Percentiles rank a stretch among this genome's conserved stretches.
These are phyloP conservation scores for Penicillium goetzii DNA, from an alignment of 495 filamentous ascomycete species.

Conservation along the genomic window DNA sequence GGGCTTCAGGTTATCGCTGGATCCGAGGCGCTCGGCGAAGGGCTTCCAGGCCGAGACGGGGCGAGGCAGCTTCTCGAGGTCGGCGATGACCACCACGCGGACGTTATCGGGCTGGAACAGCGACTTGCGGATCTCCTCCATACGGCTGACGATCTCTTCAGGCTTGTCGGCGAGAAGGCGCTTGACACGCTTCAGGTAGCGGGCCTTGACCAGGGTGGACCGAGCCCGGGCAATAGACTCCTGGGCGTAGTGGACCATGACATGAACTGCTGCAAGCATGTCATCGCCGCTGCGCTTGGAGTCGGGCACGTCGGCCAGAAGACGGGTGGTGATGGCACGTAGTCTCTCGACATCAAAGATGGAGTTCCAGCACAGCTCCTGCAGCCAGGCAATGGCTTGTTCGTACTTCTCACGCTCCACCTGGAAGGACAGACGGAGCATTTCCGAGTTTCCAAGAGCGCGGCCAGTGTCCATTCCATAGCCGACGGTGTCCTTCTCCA, in stretches of 20 bases:
- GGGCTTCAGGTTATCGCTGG: constrained; percentile 54
- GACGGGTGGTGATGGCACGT: constrained; percentile 79
- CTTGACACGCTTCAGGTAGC: constrained; percentile 84
- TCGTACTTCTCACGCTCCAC: constrained; percentile 88
- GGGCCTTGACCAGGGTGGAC: constrained; percentile 81
- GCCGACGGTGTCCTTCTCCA: constrained; percentile 88
- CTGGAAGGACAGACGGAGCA: constrained; percentile 78
- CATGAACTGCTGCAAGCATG: constrained; percentile 69
- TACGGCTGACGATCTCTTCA: constrained; percentile 67
- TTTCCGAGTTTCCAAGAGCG: constrained; percentile 74
- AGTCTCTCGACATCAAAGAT: constrained; percentile 85
- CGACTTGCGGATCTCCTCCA: constrained; percentile 72
- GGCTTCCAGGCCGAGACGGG: constrained; percentile 85
- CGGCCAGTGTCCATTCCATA: constrained; percentile 71
- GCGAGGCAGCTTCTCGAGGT: constrained; percentile 72
- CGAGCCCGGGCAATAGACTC: constrained; percentile 76
- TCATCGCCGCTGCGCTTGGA: constrained; percentile 84
- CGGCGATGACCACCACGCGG: constrained; percentile 78
- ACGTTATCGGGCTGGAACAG: constrained; percentile 84
- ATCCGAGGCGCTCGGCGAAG: constrained; percentile 56
- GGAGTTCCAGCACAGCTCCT: constrained; percentile 81
- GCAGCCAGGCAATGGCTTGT: constrained; percentile 80
- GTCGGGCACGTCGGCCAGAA: constrained; percentile 91
- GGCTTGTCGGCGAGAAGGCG: constrained; percentile 74
- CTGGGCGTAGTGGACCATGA: constrained; percentile 74